phyloP scores from a whole-genome alignment of 257 asterid species.

The Rubia yunnanensis region DNA sequence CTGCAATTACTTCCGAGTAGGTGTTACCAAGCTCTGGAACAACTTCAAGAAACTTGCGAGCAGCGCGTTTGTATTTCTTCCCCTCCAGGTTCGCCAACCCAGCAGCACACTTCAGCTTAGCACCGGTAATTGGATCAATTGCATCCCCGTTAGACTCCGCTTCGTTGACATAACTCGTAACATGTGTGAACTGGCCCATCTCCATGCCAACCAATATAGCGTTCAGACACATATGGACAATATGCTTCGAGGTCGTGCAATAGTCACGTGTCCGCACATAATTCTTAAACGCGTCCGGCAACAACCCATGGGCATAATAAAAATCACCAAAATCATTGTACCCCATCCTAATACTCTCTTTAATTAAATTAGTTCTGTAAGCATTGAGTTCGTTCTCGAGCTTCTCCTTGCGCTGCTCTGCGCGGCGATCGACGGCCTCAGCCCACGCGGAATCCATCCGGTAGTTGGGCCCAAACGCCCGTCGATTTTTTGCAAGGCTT shows the following conservation, averaged over 20 bases:
- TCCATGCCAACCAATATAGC: slow-evolving; percentile 90
- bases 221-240: slow-evolving; percentile 73
- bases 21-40: slow-evolving; percentile 73
- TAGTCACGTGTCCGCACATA: slow-evolving; percentile 96
- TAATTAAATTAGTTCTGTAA: slow-evolving; percentile 83
- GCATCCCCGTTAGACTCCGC: slow-evolving; percentile 81
- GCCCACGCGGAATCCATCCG: slow-evolving; percentile 63
- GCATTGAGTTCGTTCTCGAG: slow-evolving; percentile 89
- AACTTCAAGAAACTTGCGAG: slow-evolving; percentile 92
- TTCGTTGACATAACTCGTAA: slow-evolving; percentile 76
- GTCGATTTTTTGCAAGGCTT: slow-evolving; percentile 64
- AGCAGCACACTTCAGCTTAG: slow-evolving; percentile 78
- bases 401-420: slow-evolving; percentile 67
- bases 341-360: slow-evolving; percentile 98
- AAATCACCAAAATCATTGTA: slow-evolving; percentile 94
- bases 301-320: slow-evolving; percentile 74
- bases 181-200: slow-evolving; percentile 95
- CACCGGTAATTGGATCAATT: slow-evolving; percentile 50
- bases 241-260: slow-evolving; percentile 84
- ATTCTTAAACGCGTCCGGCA: slow-evolving; percentile 83
- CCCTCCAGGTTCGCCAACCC: slow-evolving; percentile 85
- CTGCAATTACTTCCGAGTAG: slow-evolving; percentile 78
- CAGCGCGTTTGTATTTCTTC: slow-evolving; percentile 84
- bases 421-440: slow-evolving; percentile 72
- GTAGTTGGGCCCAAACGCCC: slow-evolving; percentile 68